These are phyloP conservation scores for Ormosia emarginata DNA, from an alignment of 306 rosid genomes.

Conservation along the genomic window DNA sequence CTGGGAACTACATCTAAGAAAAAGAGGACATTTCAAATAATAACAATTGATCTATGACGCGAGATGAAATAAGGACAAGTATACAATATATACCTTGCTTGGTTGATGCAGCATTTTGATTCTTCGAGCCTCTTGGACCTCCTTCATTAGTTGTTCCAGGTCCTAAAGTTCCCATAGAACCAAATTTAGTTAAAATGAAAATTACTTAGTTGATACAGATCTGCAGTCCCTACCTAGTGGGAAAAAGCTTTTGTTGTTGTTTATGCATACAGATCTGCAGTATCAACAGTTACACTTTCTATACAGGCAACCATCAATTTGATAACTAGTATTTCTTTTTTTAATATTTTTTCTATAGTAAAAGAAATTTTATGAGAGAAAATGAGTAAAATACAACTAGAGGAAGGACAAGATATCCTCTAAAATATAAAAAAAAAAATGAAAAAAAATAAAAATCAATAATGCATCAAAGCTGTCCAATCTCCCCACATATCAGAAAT, in stretches of 20 bases:
- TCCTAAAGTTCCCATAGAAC: conserved; percentile 50
- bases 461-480: not conserved
- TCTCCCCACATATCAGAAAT: not conserved
- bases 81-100: conserved; percentile 62
- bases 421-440: not conserved
- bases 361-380: not conserved
- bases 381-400: not conserved
- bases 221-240: not conserved
- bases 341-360: not conserved
- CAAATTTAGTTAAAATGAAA: conserved; percentile 27
- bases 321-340: not conserved
- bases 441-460: not conserved
- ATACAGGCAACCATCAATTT: not conserved
- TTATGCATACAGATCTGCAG: not conserved
- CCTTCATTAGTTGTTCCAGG: conserved; percentile 88
- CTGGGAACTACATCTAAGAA: not conserved
- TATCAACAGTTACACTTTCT: not conserved
- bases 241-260: not conserved
- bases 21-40: not conserved
- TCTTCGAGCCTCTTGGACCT: conserved; percentile 94
- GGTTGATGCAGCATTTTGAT: conserved; percentile 97
- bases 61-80: not conserved
- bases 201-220: not conserved
- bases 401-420: not conserved
- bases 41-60: not conserved